Base-by-base conservation (phyloP, 441 rosid genomes). In the Rhodomyrtus psidioides region DNA sequence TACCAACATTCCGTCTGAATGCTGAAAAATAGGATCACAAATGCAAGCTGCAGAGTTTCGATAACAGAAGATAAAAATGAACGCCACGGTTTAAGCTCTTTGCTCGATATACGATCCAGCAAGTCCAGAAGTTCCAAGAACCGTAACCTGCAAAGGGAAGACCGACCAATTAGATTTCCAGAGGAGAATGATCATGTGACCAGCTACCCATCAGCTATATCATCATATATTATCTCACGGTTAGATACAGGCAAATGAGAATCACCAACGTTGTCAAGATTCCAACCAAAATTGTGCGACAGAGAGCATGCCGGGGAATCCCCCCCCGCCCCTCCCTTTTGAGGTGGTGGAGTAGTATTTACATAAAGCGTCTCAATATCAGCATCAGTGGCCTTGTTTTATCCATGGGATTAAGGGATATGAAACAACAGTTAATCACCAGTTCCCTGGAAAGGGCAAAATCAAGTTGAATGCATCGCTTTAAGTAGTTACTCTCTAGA, bases 111-210 rank as follows among this genome's bases (percentile, higher is more conserved):
- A 96, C 30, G 99, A 95, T 55, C 99, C 98, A 54, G 98, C 93
- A 88, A 97, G 94, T 84, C 99, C 99, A 56, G 99, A 96, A 83
- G 99, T 96, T 86, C 95, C 97, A 56, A 95, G 97, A 87, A 96
- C 95, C 3, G 98, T 90, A 89, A 96, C 94, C 99, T 95, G 96
- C 85, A 91, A 86, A 76, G 13, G 82, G 28, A 83, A 85, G 88
- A 62, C n/a, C 39, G 79, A 57, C 53, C 26, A 30, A 24, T 85
- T 30, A 83, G 14, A 62, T 70, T 70, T 70, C 51, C 79, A 70
- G 49, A 70, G 51, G n/a, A 70, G 79, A 34, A 70, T 21, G 51
- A 49, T 10, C 15, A 39, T 39, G 23, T 21, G n/a, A 39, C 79
- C 7, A 4, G 42, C 10, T 70, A 70, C 49, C 49, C 49, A 39